Evolutionary conservation across 257 asterid species (phyloP).

Genomic region (Solanum verrucosum): DNA sequence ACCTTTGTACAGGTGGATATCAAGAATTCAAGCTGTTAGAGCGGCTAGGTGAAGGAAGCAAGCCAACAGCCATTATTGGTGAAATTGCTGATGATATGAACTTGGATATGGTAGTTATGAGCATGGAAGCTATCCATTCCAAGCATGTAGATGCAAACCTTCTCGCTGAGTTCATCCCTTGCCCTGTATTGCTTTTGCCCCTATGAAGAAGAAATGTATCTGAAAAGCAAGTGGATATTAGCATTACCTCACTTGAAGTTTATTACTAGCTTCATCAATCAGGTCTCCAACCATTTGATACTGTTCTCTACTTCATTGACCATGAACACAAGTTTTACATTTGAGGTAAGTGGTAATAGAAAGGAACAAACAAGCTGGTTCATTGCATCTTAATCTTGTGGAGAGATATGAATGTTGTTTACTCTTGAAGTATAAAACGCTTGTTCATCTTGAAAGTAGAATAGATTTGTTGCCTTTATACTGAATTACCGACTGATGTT

Average conservation of each 20-base stretch:
- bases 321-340: not conserved
- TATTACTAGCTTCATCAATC: not conserved
- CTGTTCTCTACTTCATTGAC: not conserved
- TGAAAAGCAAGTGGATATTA: not conserved
- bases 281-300: not conserved
- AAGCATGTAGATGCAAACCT: conserved; percentile 95
- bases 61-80: conserved; percentile 90
- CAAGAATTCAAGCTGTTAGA: conserved; percentile 80
- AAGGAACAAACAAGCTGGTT: not conserved
- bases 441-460: not conserved
- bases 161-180: conserved; percentile 90
- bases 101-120: conserved; percentile 85
- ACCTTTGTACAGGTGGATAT: conserved; percentile 48
- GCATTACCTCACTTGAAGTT: not conserved
- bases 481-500: not conserved
- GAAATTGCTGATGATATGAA: conserved; percentile 96
- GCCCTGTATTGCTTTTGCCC: conserved; percentile 84
- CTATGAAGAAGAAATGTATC: conserved; percentile 19
- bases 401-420: not conserved
- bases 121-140: conserved; percentile 97
- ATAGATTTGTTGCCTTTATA: not conserved
- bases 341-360: not conserved
- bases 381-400: not conserved
- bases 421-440: not conserved
- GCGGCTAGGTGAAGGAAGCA: conserved; percentile 86